Percentiles rank a stretch among this genome's conserved stretches.
phyloP scores from a whole-genome alignment of 176 grass and related monocot species.

The Thalia dealbata region DNA sequence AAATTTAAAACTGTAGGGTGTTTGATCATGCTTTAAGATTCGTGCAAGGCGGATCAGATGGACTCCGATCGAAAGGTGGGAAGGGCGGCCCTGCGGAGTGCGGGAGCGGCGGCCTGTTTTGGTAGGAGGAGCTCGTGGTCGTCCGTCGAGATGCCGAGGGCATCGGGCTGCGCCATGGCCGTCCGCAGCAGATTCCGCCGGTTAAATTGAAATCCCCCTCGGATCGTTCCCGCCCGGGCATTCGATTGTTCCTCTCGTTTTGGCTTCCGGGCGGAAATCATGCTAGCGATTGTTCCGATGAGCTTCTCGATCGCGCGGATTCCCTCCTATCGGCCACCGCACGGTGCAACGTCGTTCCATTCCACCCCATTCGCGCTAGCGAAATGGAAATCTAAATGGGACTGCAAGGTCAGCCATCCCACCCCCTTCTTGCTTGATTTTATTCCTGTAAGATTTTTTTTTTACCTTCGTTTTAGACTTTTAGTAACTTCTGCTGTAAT shows the following conservation, averaged over 20 bases:
- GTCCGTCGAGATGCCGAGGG: not conserved
- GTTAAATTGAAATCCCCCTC: not conserved
- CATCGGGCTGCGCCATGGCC: not conserved
- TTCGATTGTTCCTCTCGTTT: not conserved
- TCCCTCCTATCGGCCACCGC: not conserved
- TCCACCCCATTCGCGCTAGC: constrained; percentile 34
- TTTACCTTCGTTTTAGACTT: constrained; percentile 7
- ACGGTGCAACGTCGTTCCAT: constrained; percentile 41
- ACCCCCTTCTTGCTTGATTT: not conserved
- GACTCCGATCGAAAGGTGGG: not conserved
- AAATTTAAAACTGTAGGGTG: too few species aligned
- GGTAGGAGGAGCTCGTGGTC: not conserved
- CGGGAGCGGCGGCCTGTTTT: not conserved
- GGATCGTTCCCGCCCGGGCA: not conserved
- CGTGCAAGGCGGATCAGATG: too few species aligned
- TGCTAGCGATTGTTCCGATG: not conserved
- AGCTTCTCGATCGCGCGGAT: constrained; percentile 2
- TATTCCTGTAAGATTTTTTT: not conserved
- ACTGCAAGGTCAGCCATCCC: constrained; percentile 45
- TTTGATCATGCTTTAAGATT: too few species aligned
- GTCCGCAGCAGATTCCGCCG: not conserved
- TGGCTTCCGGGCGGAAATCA: not conserved
- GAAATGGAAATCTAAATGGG: constrained; percentile 75
- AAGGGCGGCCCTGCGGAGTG: not conserved
- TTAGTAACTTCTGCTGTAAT: not conserved